phyloP scores from a whole-genome alignment of 148 eudicot species.

The Camellia sinensis region DNA sequence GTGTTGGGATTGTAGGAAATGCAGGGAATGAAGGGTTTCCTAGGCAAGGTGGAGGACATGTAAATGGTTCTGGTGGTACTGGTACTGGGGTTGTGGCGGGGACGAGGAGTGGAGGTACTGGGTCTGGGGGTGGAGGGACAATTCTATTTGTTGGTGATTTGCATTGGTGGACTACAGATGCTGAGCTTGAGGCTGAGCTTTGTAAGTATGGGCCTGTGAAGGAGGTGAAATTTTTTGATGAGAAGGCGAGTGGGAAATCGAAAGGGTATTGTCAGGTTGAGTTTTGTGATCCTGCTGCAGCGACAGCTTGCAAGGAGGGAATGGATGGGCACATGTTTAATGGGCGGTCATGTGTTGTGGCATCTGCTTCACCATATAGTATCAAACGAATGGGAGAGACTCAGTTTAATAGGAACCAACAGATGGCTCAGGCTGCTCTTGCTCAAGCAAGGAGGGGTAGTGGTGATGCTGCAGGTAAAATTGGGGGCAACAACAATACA shows the following conservation, averaged over 20 bases:
- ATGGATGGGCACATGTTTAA: constrained; percentile 82
- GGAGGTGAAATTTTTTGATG: constrained; percentile 86
- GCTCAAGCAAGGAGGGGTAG: constrained; percentile 18
- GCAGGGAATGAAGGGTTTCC: constrained; percentile 36
- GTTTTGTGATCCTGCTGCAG: constrained; percentile 67
- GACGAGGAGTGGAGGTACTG: neutral
- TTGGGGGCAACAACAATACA: constrained; percentile 35
- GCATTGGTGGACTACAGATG: constrained; percentile 99
- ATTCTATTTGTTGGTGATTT: constrained; percentile 84
- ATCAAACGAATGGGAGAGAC: constrained; percentile 76
- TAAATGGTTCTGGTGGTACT: constrained; percentile 42
- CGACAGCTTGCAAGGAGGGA: constrained; percentile 75
- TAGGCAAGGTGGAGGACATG: constrained; percentile 35
- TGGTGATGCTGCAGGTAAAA: constrained; percentile 46
- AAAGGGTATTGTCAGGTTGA: constrained; percentile 49
- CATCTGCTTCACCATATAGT: constrained; percentile 75
- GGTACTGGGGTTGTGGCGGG: constrained; percentile 8
- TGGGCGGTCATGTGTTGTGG: constrained; percentile 84
- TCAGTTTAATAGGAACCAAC: constrained; percentile 56
- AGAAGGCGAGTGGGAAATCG: constrained; percentile 81
- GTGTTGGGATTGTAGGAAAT: constrained; percentile 30
- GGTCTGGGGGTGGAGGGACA: constrained; percentile 46
- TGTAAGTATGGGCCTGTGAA: constrained; percentile 74
- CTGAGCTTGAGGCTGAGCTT: constrained; percentile 67
- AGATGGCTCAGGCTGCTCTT: constrained; percentile 22